Conservation (phyloP, 768 basidiomycete genomes). For the Mrakia hoshinonis region DNA sequence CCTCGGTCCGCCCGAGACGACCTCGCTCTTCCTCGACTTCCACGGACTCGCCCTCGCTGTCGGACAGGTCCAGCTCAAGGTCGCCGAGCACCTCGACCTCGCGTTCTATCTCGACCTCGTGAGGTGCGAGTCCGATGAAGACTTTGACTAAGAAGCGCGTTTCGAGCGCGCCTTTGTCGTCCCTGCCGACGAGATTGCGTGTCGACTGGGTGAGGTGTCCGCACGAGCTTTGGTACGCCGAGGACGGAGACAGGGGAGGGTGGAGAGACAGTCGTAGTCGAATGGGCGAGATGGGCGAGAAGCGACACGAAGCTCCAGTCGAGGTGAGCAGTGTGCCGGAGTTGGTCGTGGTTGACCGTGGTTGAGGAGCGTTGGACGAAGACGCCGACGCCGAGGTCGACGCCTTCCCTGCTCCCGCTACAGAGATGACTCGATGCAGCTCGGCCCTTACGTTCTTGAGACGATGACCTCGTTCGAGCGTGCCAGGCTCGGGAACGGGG, state of each 20-base stretch:
- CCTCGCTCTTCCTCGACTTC: background rate
- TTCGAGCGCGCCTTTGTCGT: constrained; percentile 3
- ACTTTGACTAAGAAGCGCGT: constrained; percentile 22
- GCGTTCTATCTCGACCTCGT: constrained; percentile 22
- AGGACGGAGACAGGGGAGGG: constrained; percentile 25
- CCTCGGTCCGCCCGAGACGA: background rate
- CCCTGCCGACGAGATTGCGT: background rate
- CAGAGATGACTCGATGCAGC: constrained; percentile 16
- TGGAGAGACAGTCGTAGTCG: constrained; percentile 24
- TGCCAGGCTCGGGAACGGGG: constrained; percentile 7
- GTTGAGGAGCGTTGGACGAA: background rate
- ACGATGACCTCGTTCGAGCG: constrained; percentile 5
- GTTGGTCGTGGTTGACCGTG: background rate
- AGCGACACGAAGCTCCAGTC: constrained; percentile 21
- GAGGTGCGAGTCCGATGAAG: constrained; percentile 16
- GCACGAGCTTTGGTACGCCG: constrained; percentile 22
- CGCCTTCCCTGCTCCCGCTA: background rate
- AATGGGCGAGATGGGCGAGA: constrained; percentile 25
- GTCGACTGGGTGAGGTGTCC: constrained; percentile 22
- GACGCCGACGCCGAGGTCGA: constrained; percentile 14
- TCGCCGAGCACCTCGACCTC: constrained; percentile 24
- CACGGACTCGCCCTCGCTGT: background rate
- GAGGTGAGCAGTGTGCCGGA: constrained; percentile 17
- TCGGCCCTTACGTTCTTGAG: constrained; percentile 26
- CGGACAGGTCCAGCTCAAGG: background rate